phyloP scores from a whole-genome alignment of 208 protist genomes.

The Crithidia brevicula region DNA sequence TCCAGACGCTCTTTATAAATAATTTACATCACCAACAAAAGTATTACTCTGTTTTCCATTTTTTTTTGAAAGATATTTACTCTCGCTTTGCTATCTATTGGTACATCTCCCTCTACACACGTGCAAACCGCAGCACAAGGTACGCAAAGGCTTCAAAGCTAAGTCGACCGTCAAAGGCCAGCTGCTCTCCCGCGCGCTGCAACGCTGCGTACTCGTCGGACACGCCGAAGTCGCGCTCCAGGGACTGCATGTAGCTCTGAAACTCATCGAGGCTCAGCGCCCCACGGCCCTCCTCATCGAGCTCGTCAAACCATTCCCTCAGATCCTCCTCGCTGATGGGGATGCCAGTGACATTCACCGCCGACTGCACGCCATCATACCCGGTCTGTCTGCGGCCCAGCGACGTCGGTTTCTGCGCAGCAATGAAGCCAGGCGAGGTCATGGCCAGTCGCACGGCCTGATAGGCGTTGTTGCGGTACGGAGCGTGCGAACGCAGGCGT shows the following conservation, averaged over 20 bases:
- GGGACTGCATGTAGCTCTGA: slow-evolving; percentile 40
- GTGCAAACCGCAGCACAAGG: slow-evolving; percentile 66
- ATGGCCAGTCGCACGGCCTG: slow-evolving; percentile 71
- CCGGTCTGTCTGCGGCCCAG: background rate
- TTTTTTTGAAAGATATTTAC: no score
- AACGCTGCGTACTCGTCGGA: slow-evolving; percentile 44
- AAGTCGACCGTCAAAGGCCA: slow-evolving; percentile 55
- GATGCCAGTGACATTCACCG: slow-evolving; percentile 69
- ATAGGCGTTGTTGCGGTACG: slow-evolving; percentile 75
- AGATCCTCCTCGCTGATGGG: slow-evolving; percentile 64
- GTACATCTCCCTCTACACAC: slow-evolving; percentile 30
- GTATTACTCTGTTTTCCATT: no score
- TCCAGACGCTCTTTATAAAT: no score
- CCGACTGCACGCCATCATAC: slow-evolving; percentile 31
- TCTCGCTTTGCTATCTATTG: background rate
- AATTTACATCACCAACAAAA: no score
- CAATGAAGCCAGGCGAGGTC: slow-evolving; percentile 48
- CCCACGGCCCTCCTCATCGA: slow-evolving; percentile 45
- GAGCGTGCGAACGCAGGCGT: background rate
- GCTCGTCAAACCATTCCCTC: slow-evolving; percentile 68
- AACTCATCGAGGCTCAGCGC: slow-evolving; percentile 52
- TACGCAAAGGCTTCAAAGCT: slow-evolving; percentile 84
- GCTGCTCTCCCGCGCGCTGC: slow-evolving; percentile 42
- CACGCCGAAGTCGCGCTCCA: slow-evolving; percentile 77
- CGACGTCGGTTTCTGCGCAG: slow-evolving; percentile 15